Evolutionary conservation across 2,329 filamentous ascomycete species (phyloP), one percentile per base, ranked within the genome.

Genomic region (Cercospora nicotianae): DNA sequence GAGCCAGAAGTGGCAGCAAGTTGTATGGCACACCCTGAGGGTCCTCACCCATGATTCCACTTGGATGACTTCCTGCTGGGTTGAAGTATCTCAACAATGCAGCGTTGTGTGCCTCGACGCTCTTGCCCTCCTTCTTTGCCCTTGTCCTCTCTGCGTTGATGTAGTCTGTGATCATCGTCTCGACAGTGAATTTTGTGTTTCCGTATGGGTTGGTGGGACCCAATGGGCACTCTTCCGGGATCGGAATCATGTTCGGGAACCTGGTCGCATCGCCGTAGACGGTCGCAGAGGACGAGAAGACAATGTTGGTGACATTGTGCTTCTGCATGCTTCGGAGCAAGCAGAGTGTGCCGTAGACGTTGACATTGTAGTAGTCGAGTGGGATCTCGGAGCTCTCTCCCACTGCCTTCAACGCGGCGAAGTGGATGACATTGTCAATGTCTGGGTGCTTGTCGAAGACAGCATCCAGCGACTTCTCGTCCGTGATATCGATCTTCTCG

Each of bases 341-440:
- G 75, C 89, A 86, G 76, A 99, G 90, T 76, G 93, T 95, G 80
- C 95, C 96, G 78, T 91, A 91, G 69, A 98, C 95, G 80, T 99
- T 99, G 85, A 97, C 92, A 75, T 91, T 88, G 86, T 97, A 99
- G 88, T 99, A 99, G 83, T 97, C 94, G 78, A 98, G 89, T 57
- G 95, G 95, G 71, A 93, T 96, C 81, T 96, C 92, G 77, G 87
- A 89, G 64, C 94, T 98, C 83, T 99, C 94, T 77, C 95, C 95
- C 69, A 99, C 95, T 58, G 96, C 94, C 93, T 99, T 99, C 74
- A 99, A 87, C 26, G 95, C 95, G 72, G 95, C 96, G 79, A 99
- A 99, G 85, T 99, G 95, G 77, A 99, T 98, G 73, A 98, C 95
- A 79, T 92, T 97, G 86, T 97, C 93, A 77, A 99, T 97, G 77